Evolutionary conservation across 2,329 filamentous ascomycete species (phyloP), one percentile per base, ranked within the genome.

Genomic region (Aulographum hederae): DNA sequence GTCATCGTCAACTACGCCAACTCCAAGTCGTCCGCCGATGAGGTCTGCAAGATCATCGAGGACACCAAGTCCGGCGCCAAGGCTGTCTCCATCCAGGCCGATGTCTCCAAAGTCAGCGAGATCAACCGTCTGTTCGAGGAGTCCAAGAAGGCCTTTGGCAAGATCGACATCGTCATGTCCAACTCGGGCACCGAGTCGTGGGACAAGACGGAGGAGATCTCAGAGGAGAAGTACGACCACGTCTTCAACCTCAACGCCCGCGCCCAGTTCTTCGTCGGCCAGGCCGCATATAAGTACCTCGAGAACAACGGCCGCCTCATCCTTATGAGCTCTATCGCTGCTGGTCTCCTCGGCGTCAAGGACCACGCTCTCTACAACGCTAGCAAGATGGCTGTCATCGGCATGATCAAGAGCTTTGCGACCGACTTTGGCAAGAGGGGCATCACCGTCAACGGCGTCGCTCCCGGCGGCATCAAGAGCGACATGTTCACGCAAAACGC

Each of bases 241-340:
- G 72, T 78, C 40, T 76, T 78, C 59, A 62, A 59, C 56, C 54
- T 78, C 48, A 78, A 78, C 54, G 66, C 73, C 5, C 60, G 71
- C 6, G 73, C 72, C 29, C 73, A 81, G 54, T 81, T 81, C 61
- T 81, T 82, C 51, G 75, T 82, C 32, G 77, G 75, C 14, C 74
- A 80, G 56, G 71, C 78, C 35, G 78, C 69, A 5, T 76, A 77
- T 53, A 74, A 74, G 56, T 60, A 79, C 55, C 65, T 79, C 39
- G 64, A 73, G 46, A 60, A 67, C 28, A 73, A 77, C 35, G 78
- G 78, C 19, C 65, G 78, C 28, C 67, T 85, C 42, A 75, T 84
- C 52, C 61, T 84, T 40, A 82, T 78, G 70, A 69, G 66, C 18
- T 75, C 67, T 36, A 80, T 80, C 51, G 75, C 74, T 53, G 75